phyloP scores from a whole-genome alignment of 805 yeast species.

The Candida dajiaensis region DNA sequence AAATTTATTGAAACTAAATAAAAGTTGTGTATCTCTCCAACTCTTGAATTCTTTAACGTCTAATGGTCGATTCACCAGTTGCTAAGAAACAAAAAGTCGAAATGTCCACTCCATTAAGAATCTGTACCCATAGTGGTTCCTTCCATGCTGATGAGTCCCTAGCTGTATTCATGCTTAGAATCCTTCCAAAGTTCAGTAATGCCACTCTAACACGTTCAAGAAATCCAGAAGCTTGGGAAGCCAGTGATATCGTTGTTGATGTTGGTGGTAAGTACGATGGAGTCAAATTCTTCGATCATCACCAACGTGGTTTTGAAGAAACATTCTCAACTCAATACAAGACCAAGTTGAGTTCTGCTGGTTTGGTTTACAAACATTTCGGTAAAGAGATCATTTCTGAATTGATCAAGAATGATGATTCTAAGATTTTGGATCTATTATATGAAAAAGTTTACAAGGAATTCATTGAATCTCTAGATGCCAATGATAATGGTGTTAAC shows the following conservation, averaged over 20 bases:
- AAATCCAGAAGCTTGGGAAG: constrained; percentile 75
- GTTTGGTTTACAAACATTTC: constrained; percentile 82
- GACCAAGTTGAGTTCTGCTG: constrained; percentile 91
- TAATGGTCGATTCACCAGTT: constrained; percentile 5
- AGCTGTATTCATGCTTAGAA: constrained; percentile 80
- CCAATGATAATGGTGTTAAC: constrained; percentile 89
- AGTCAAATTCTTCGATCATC: constrained; percentile 86
- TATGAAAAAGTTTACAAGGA: constrained; percentile 77
- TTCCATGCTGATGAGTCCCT: constrained; percentile 97
- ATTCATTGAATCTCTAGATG: constrained; percentile 89
- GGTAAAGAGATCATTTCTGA: constrained; percentile 64
- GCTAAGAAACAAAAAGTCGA: constrained; percentile 26
- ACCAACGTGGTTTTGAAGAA: constrained; percentile 85
- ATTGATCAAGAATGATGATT: constrained; percentile 36
- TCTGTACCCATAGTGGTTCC: constrained; percentile 89
- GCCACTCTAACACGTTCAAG: constrained; percentile 79
- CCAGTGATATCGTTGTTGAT: constrained; percentile 88
- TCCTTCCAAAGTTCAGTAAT: constrained; percentile 60
- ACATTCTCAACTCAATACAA: constrained; percentile 56
- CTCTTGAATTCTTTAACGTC: no score
- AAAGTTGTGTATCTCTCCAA: no score
- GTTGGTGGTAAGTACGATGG: constrained; percentile 91
- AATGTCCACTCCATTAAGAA: constrained; percentile 37
- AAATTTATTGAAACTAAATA: not conserved
- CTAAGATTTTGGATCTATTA: constrained; percentile 50